These are phyloP conservation scores for Adansonia grandidieri DNA, from an alignment of 441 rosid species.

Conservation along the genomic window DNA sequence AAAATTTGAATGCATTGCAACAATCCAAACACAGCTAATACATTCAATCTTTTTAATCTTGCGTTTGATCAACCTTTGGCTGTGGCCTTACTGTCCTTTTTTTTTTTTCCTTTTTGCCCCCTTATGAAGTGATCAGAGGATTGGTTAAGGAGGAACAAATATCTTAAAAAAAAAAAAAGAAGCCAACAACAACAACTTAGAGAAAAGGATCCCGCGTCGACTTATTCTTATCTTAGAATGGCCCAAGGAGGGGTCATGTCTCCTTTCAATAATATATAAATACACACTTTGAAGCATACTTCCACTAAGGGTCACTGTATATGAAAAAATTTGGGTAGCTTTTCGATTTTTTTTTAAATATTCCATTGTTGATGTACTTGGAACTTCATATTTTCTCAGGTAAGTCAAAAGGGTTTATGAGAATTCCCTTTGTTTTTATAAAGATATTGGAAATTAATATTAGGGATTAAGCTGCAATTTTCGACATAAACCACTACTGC, in stretches of 20 bases:
- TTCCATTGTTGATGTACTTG: background rate
- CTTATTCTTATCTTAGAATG: conserved; percentile 25
- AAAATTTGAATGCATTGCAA: conserved; percentile 24
- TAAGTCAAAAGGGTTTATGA: background rate
- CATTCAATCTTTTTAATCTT: background rate
- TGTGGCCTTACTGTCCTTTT: background rate
- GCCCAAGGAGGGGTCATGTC: too few relatives aligned
- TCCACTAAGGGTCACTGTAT: background rate
- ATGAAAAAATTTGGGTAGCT: background rate
- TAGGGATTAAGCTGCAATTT: too few relatives aligned
- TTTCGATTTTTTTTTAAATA: background rate
- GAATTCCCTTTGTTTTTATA: too few relatives aligned
- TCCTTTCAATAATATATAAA: background rate
- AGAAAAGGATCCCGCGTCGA: conserved; percentile 5
- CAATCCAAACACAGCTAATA: conserved; percentile 20
- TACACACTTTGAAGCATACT: background rate
- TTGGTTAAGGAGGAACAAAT: conserved; percentile 38
- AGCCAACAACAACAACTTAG: too few relatives aligned
- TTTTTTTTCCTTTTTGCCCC: background rate
- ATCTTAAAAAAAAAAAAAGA: background rate
- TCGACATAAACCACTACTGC: too few relatives aligned
- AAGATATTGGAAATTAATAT: too few relatives aligned
- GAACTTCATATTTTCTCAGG: background rate
- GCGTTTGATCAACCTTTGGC: conserved; percentile 27
- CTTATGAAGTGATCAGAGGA: background rate